These are phyloP conservation scores for Gastroboletus turbinatus DNA, from an alignment of 1,284 basidiomycete genomes.

Conservation along the genomic window DNA sequence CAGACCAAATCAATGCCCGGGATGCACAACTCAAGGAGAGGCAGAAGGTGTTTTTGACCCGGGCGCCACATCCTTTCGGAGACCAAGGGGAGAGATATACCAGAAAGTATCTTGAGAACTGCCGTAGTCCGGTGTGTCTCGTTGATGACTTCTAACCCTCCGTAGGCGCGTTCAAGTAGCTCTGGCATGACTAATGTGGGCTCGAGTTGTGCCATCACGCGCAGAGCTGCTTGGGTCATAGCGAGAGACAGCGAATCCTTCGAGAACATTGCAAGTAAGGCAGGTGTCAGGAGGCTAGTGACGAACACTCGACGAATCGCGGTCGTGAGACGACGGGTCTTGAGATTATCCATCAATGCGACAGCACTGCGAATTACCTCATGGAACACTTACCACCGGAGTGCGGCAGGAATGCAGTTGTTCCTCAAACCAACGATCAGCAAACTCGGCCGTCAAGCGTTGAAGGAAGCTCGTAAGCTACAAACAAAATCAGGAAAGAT, in stretches of 20 bases:
- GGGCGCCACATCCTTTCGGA: constrained; percentile 78
- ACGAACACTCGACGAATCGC: constrained; percentile 86
- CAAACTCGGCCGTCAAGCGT: constrained; percentile 79
- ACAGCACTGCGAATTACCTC: background rate
- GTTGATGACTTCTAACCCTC: constrained; percentile 90
- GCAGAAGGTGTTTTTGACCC: constrained; percentile 87
- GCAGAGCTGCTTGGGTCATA: constrained; percentile 70
- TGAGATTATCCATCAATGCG: constrained; percentile 7
- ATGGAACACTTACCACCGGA: constrained; percentile 55
- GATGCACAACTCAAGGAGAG: constrained; percentile 86
- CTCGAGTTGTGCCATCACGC: constrained; percentile 78
- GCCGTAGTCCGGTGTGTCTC: constrained; percentile 94
- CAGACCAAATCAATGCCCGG: constrained; percentile 87
- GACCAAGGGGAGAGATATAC: constrained; percentile 77
- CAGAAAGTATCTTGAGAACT: constrained; percentile 85
- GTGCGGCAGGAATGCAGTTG: constrained; percentile 79
- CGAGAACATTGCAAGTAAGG: constrained; percentile 93
- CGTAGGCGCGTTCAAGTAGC: constrained; percentile 88
- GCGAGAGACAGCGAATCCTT: constrained; percentile 75
- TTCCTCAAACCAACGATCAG: constrained; percentile 83
- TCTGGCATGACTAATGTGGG: constrained; percentile 90
- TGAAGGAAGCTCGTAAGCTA: constrained; percentile 35
- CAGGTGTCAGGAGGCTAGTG: constrained; percentile 79
- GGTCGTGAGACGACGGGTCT: constrained; percentile 79
- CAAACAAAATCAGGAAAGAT: constrained; percentile 12